phyloP scores from a whole-genome alignment of 305 asterid species.

The Coffea humblotiana region DNA sequence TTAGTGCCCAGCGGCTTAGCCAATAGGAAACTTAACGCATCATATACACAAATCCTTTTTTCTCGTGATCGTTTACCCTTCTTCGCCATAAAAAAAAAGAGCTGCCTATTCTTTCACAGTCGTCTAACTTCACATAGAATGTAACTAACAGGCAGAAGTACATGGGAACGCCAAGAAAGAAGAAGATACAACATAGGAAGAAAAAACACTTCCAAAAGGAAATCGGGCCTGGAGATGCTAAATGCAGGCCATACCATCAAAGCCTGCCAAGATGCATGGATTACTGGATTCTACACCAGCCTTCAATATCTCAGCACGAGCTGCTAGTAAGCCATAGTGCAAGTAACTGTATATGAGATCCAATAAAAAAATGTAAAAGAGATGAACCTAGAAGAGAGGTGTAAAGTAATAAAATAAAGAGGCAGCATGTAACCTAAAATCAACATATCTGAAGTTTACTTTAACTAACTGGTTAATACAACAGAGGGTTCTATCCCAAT shows the following conservation, averaged over 20 bases:
- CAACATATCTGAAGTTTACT: background rate
- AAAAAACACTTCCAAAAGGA: background rate
- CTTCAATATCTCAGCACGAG: conserved; percentile 95
- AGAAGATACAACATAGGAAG: background rate
- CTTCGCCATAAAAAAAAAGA: background rate
- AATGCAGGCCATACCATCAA: conserved; percentile 50
- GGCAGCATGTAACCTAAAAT: background rate
- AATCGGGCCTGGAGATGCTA: background rate
- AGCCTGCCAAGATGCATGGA: conserved; percentile 79
- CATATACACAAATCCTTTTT: background rate
- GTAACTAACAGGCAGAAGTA: background rate
- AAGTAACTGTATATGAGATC: conserved; percentile 52
- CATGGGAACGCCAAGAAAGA: background rate
- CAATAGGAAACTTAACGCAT: background rate
- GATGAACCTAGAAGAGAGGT: background rate
- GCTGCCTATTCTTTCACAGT: background rate
- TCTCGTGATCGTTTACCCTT: background rate
- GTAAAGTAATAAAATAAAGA: conserved; percentile 1
- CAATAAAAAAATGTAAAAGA: background rate
- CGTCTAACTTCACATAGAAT: background rate
- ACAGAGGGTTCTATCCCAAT: background rate
- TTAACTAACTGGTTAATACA: background rate
- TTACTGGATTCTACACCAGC: conserved; percentile 57
- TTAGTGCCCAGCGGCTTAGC: background rate
- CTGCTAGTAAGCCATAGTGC: conserved; percentile 87